Percentiles rank a stretch among this genome's conserved stretches.
Conservation (phyloP, 768 basidiomycete species). For the Auricularia heimuer region DNA sequence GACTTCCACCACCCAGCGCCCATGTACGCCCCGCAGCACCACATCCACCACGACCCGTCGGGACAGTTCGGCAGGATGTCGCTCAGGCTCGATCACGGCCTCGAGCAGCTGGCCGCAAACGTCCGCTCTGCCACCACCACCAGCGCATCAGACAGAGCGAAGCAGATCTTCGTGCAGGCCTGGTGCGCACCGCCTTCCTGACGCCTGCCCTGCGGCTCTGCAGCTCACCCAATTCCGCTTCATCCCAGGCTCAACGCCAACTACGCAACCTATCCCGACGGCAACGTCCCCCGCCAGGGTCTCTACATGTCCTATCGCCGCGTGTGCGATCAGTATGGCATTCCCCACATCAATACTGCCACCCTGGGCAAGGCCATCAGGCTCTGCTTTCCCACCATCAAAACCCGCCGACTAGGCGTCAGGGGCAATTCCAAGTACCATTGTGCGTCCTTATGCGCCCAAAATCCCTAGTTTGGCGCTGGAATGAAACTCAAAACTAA, state of each 20-base stretch:
- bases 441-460: constrained; percentile 41
- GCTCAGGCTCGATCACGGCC: constrained; percentile 61
- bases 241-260: constrained; percentile 70
- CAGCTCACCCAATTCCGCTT: constrained; percentile 1
- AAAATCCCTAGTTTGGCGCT: constrained; percentile 1
- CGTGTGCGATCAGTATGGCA: constrained; percentile 86
- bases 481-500: constrained; percentile 13
- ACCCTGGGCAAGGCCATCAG: constrained; percentile 92
- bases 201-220: constrained; percentile 3
- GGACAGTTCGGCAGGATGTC: constrained; percentile 72
- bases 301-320: constrained; percentile 89
- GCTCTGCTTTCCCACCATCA: constrained; percentile 88
- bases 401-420: constrained; percentile 85
- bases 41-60: constrained; percentile 14
- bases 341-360: constrained; percentile 92
- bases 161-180: constrained; percentile 87
- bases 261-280: constrained; percentile 85
- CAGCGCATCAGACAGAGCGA: constrained; percentile 82
- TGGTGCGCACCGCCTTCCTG: constrained; percentile 44
- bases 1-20: constrained; percentile 19
- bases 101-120: constrained; percentile 81
- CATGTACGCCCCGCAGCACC: constrained; percentile 41
- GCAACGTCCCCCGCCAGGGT: constrained; percentile 88
- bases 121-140: constrained; percentile 84
- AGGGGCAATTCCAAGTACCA: constrained; percentile 96